A percentile compares a stretch with the other conserved stretches of the same genome.
Evolutionary conservation across 2,329 filamentous ascomycete genomes (phyloP).

Genomic region (Tolypocladium guangdongense): DNA sequence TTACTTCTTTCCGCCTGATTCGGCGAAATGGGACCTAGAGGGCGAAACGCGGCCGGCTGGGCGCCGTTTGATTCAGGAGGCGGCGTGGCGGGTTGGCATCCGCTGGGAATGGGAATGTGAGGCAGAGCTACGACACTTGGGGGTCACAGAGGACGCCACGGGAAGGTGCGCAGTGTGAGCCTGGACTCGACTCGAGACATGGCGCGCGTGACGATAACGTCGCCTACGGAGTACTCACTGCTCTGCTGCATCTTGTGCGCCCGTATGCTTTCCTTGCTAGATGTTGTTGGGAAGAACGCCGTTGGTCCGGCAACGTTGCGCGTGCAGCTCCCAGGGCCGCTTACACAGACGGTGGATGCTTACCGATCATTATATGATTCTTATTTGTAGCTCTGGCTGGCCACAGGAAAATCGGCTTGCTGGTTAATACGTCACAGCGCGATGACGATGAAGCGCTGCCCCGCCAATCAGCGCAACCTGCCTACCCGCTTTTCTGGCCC

Average conservation of each 20-base stretch:
- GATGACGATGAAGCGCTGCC: background rate
- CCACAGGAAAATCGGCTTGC: background rate
- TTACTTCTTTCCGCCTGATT: background rate
- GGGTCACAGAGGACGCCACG: background rate
- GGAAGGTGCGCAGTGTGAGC: too few species aligned
- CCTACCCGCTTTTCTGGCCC: slow-evolving; percentile 1
- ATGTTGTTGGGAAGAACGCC: background rate
- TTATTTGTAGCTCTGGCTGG: background rate
- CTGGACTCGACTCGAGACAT: too few species aligned
- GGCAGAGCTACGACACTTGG: background rate
- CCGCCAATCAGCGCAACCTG: background rate
- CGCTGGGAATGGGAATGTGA: background rate
- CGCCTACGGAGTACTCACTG: too few species aligned
- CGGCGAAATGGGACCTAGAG: background rate
- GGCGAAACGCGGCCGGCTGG: background rate
- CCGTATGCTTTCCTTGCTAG: background rate
- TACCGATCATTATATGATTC: background rate
- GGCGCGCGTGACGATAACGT: too few species aligned
- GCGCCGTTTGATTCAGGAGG: background rate
- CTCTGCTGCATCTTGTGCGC: too few species aligned
- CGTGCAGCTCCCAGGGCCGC: background rate
- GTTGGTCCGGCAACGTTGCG: background rate
- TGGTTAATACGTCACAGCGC: background rate
- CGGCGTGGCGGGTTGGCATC: background rate
- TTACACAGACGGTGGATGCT: background rate